Evolutionary conservation across 2,329 filamentous ascomycete genomes (phyloP).

Genomic region (Lasiodiplodia citricola): DNA sequence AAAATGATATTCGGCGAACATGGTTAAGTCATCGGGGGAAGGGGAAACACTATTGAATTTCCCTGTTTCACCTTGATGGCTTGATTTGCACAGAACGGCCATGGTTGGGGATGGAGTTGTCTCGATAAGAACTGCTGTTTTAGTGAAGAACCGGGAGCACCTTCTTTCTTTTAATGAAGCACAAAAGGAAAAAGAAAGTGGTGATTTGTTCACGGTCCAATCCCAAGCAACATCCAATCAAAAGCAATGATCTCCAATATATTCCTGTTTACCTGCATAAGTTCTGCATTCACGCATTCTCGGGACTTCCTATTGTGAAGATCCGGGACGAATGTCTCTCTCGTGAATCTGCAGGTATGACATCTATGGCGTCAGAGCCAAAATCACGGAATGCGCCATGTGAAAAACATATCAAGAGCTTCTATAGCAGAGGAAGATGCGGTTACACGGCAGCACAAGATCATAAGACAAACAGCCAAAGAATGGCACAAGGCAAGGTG

Average conservation of each 20-base stretch:
- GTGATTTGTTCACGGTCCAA: background rate
- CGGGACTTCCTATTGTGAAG: background rate
- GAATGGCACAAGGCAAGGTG: background rate
- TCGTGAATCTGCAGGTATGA: background rate
- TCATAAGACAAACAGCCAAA: background rate
- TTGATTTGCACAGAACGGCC: too few relatives aligned
- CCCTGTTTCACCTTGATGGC: too few relatives aligned
- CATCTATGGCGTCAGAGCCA: background rate
- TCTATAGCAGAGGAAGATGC: background rate
- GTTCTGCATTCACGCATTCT: background rate
- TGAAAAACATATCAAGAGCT: background rate
- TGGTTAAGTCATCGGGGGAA: too few relatives aligned
- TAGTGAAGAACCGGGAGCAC: too few relatives aligned
- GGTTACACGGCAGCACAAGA: background rate
- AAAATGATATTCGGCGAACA: too few relatives aligned
- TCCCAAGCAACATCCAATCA: background rate
- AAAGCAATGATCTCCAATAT: background rate
- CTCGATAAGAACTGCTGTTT: too few relatives aligned
- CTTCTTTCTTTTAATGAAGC: too few relatives aligned
- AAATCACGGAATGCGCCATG: background rate
- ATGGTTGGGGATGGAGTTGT: too few relatives aligned
- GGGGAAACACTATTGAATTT: too few relatives aligned
- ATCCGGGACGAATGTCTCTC: background rate
- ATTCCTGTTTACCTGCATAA: background rate
- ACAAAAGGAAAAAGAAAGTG: background rate